Evolutionary conservation across 2,329 filamentous ascomycete genomes (phyloP).

Genomic region (Pseudogymnoascus sp.): DNA sequence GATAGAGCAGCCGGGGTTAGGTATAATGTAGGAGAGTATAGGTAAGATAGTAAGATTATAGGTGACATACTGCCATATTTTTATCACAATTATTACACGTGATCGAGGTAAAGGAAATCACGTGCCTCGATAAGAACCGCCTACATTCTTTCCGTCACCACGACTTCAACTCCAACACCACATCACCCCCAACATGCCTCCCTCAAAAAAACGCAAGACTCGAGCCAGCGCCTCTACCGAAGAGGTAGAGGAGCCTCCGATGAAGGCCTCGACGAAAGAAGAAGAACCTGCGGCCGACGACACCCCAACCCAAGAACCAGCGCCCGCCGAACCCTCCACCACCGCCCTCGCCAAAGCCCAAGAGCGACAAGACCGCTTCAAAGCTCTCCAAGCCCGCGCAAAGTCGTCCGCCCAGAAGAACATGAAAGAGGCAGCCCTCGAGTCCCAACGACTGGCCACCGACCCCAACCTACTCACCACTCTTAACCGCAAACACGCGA

Average conservation of each 20-base stretch:
- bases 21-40: too few species aligned
- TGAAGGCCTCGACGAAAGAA: background rate
- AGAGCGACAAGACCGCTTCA: constrained; percentile 75
- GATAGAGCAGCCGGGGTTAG: too few species aligned
- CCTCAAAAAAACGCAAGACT: constrained; percentile 41
- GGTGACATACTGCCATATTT: too few species aligned
- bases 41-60: too few species aligned
- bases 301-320: background rate
- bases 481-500: constrained; percentile 76
- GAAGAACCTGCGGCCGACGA: constrained; percentile 11
- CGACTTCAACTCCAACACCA: constrained; percentile 3
- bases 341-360: constrained; percentile 42
- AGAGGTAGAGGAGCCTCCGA: constrained; percentile 12
- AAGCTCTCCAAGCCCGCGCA: constrained; percentile 74
- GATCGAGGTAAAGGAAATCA: too few species aligned
- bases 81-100: too few species aligned
- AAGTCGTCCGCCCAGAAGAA: constrained; percentile 67
- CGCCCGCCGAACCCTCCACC: background rate
- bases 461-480: constrained; percentile 71
- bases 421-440: constrained; percentile 73
- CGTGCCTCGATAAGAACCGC: too few species aligned
- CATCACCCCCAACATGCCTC: constrained; percentile 30
- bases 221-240: constrained; percentile 21
- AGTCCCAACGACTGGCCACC: constrained; percentile 70
- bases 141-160: too few species aligned